phyloP scores from a whole-genome alignment of 139 green algal genomes.

The Chlamydomonas incerta region DNA sequence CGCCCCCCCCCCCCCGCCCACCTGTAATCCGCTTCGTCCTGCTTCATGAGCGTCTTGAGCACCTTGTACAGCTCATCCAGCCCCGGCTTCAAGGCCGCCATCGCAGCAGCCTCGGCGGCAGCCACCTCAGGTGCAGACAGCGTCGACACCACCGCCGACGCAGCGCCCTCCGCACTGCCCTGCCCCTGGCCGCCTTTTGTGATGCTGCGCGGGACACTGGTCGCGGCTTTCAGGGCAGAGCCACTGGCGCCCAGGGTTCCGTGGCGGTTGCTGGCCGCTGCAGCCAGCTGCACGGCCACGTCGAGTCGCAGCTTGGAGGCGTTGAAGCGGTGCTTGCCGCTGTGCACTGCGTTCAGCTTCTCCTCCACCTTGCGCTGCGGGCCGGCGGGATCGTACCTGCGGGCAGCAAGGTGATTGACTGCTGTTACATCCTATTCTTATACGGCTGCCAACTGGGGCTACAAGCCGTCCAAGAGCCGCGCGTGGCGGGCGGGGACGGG shows the following conservation, averaged over 20 bases:
- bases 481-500: too few relatives aligned
- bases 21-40: conserved; percentile 63
- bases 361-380: conserved; percentile 48
- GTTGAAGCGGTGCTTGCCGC: background rate
- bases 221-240: background rate
- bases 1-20: background rate
- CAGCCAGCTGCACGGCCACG: background rate
- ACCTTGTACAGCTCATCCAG: conserved; percentile 49
- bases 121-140: background rate
- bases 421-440: too few relatives aligned
- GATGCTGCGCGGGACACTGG: background rate
- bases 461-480: too few relatives aligned
- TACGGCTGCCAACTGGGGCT: too few relatives aligned
- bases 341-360: conserved; percentile 25
- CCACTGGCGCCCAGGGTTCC: background rate
- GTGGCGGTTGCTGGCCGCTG: background rate
- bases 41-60: conserved; percentile 65
- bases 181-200: background rate
- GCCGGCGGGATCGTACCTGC: conserved; percentile 39
- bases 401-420: background rate
- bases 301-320: background rate
- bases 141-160: too few relatives aligned
- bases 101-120: background rate
- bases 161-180: background rate
- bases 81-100: background rate